These are phyloP conservation scores for Chenopodium berlandieri DNA, from an alignment of 148 eudicot species.

Conservation along the genomic window DNA sequence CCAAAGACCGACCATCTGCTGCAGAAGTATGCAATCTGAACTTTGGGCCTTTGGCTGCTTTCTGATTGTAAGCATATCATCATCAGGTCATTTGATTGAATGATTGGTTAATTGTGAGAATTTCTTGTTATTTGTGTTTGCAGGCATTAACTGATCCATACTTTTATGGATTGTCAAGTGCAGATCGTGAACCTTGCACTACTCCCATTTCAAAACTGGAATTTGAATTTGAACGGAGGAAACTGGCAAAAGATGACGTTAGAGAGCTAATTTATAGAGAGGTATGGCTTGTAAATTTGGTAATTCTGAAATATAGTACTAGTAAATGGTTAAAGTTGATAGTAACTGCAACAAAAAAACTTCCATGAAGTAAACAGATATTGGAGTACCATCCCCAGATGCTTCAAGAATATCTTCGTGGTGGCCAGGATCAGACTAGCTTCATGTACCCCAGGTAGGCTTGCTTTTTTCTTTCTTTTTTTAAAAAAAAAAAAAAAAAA, in stretches of 20 bases:
- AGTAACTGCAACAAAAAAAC: slow-evolving; percentile 31
- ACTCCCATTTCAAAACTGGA: slow-evolving; percentile 73
- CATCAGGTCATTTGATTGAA: not conserved
- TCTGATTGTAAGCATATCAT: not conserved
- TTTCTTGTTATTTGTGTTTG: not conserved
- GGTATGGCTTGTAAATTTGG: slow-evolving; percentile 39
- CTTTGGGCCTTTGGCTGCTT: not conserved
- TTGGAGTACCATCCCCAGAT: slow-evolving; percentile 95
- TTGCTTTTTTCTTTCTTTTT: not conserved
- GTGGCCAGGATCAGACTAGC: slow-evolving; percentile 60
- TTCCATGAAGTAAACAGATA: slow-evolving; percentile 57
- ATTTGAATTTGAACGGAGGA: slow-evolving; percentile 81
- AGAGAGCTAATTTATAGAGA: slow-evolving; percentile 87
- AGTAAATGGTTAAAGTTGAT: slow-evolving; percentile 7
- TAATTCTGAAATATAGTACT: not conserved
- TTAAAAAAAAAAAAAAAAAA: too few species aligned
- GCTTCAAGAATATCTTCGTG: slow-evolving; percentile 82
- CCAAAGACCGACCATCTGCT: slow-evolving; percentile 81
- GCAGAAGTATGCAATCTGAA: slow-evolving; percentile 51
- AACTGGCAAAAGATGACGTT: slow-evolving; percentile 66
- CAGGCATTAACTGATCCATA: slow-evolving; percentile 86
- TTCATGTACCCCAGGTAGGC: slow-evolving; percentile 91
- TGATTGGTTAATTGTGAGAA: not conserved
- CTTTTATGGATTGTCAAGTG: slow-evolving; percentile 66
- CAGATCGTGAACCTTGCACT: slow-evolving; percentile 67